phyloP scores from a whole-genome alignment of 495 filamentous ascomycete species.

The Penicillium diatomitis region DNA sequence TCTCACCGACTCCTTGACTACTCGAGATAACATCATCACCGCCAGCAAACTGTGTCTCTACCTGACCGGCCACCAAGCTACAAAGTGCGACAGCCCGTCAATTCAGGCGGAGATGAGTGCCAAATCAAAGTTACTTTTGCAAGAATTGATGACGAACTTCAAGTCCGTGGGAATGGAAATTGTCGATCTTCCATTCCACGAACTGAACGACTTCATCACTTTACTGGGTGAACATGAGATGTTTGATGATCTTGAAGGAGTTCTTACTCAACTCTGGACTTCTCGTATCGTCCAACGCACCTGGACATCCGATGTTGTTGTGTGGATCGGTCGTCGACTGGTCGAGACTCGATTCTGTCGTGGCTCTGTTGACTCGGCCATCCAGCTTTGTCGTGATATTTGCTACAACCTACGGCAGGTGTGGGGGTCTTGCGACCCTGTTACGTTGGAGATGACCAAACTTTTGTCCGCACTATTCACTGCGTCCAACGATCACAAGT shows the following conservation, averaged over 20 bases:
- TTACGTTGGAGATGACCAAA: constrained; percentile 46
- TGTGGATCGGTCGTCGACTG: constrained; percentile 47
- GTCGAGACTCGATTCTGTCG: constrained; percentile 48
- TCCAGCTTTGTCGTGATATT: constrained; percentile 49
- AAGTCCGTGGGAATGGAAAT: constrained; percentile 43
- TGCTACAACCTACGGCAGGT: constrained; percentile 56
- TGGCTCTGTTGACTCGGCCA: constrained; percentile 33
- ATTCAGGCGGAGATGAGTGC: constrained; percentile 39
- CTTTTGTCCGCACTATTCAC: constrained; percentile 48
- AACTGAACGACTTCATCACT: constrained; percentile 46
- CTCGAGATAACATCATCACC: constrained; percentile 36
- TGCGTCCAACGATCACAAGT: constrained; percentile 36
- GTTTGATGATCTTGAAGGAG: constrained; percentile 48
- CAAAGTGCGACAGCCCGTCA: constrained; percentile 29
- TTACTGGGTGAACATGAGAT: constrained; percentile 51
- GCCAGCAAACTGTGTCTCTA: constrained; percentile 49
- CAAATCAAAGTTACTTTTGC: constrained; percentile 45
- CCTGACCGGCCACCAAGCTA: constrained; percentile 40
- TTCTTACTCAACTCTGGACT: constrained; percentile 51
- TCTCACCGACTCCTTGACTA: constrained; percentile 43
- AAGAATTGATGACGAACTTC: constrained; percentile 41
- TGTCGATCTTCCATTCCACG: constrained; percentile 39
- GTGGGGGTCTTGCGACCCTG: constrained; percentile 44
- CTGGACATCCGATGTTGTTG: constrained; percentile 45
- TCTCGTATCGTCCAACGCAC: constrained; percentile 50